Conservation (phyloP, 2,329 filamentous ascomycete genomes). For the Hymenoscyphus occultus region DNA sequence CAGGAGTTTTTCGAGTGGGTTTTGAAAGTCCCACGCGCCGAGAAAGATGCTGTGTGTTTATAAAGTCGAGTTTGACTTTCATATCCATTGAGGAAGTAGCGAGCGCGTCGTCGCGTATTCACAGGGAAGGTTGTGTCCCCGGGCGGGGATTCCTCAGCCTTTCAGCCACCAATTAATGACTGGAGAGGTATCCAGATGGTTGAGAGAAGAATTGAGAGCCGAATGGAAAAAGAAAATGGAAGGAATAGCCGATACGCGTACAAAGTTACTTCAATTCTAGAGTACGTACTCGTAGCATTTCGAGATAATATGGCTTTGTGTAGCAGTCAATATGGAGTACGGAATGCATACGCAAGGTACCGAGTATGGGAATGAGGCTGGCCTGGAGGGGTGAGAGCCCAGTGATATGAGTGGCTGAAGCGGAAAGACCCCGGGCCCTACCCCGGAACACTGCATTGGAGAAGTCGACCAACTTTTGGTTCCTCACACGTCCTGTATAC, state of each 20-base stretch:
- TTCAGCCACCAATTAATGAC: background rate
- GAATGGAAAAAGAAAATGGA: background rate
- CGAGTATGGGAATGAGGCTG: too few relatives aligned
- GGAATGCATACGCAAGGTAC: too few relatives aligned
- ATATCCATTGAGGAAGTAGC: background rate
- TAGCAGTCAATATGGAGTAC: too few relatives aligned
- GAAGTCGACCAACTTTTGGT: background rate
- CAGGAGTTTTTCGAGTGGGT: background rate
- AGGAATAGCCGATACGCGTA: background rate
- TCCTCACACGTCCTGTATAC: background rate
- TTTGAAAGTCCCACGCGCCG: background rate
- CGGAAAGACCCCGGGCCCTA: background rate
- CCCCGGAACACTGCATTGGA: background rate
- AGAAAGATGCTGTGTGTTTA: background rate
- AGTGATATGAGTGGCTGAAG: too few relatives aligned
- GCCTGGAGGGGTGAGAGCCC: too few relatives aligned
- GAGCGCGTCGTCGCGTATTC: background rate
- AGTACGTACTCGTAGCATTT: too few relatives aligned
- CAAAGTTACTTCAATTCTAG: too few relatives aligned
- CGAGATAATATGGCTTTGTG: too few relatives aligned
- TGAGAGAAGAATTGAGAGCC: background rate
- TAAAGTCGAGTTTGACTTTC: background rate
- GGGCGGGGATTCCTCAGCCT: background rate
- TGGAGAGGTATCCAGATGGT: too few relatives aligned
- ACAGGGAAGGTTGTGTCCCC: background rate